These are phyloP conservation scores for Serendipita vermifera DNA, from an alignment of 768 basidiomycete species.

Conservation along the genomic window DNA sequence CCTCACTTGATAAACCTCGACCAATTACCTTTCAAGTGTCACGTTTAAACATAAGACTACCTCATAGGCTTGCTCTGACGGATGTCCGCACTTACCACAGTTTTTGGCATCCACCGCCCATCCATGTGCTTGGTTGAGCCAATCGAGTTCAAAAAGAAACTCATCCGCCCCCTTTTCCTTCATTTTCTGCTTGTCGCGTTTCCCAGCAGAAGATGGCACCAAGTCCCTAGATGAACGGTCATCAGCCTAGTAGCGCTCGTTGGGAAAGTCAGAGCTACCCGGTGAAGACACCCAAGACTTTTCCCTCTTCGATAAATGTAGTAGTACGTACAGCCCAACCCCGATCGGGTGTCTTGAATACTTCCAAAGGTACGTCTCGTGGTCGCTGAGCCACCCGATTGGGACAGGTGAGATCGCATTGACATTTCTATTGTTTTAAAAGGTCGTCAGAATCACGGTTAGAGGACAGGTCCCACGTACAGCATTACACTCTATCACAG, in stretches of 20 bases:
- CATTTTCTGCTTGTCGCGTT: conserved; percentile 24
- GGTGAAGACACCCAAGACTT: conserved; percentile 54
- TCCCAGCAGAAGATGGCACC: conserved; percentile 17
- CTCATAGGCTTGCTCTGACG: background rate
- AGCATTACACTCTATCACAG: conserved; percentile 52
- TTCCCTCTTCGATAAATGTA: conserved; percentile 33
- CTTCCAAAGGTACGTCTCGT: conserved; percentile 41
- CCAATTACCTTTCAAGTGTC: conserved; percentile 46
- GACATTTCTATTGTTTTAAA: conserved; percentile 28
- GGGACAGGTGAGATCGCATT: conserved; percentile 32
- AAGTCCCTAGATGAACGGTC: too few relatives aligned
- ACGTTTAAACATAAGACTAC: conserved; percentile 8
- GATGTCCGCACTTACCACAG: conserved; percentile 30
- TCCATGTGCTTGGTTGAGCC: conserved; percentile 27
- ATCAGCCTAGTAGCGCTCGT: background rate
- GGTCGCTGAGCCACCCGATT: conserved; percentile 53
- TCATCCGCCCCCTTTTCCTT: too few relatives aligned
- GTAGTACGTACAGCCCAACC: conserved; percentile 57
- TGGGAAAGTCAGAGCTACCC: conserved; percentile 33
- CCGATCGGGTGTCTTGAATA: conserved; percentile 45
- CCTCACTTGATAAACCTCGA: conserved; percentile 56
- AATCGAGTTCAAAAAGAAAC: too few relatives aligned
- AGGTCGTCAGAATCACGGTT: background rate
- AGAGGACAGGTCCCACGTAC: conserved; percentile 27
- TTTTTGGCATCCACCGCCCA: conserved; percentile 46